Evolutionary conservation across 805 yeast species (phyloP), one percentile per base, ranked within the genome.

Genomic region (Candida nemodendra): DNA sequence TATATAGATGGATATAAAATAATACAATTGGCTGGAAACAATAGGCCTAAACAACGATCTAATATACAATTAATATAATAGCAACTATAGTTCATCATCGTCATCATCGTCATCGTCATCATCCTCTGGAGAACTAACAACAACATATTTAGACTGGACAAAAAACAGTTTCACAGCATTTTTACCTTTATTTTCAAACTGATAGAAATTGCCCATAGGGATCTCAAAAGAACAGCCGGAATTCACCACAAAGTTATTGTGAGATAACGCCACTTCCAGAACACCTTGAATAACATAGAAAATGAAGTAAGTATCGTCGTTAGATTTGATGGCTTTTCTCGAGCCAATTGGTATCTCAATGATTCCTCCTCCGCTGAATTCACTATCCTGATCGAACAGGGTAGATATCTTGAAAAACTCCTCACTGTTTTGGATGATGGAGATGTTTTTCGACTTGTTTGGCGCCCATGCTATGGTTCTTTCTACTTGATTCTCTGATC

Each of bases 201-300:
- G 76, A 59, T 86, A 88, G 29, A 72, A 70, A 54, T 84, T 85
- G 4, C 81, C 83, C 64, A 83, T 75, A 1, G 96, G 96, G 5
- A 90, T 72, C 51, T 84, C 85, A 51, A 89, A 81, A 4, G 91
- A 76, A 36, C 95, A 83, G 1, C 95, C 95, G 38, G 71, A 66
- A 1, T 76, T 70, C 5, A 81, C 83, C 4, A 78, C 62, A 56
- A 89, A 85, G 16, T 65, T 69, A 15, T 69, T 71, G 5, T 75
- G 76, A 14, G 77, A 73, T 4, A 89, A 47, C 1, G 79, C 74
- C 2, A 85, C 90, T 51, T 85, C 86, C 7, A 86, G 56, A 2
- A 72, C 49, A 0, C 97, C 97, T 27, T 71, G 65, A 4, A 84
- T 72, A 29, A 89, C 88, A 55, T 79, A 84, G 55, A 89, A 89